phyloP scores from a whole-genome alignment of 139 green algal genomes.

The Chlorella vulgaris region DNA sequence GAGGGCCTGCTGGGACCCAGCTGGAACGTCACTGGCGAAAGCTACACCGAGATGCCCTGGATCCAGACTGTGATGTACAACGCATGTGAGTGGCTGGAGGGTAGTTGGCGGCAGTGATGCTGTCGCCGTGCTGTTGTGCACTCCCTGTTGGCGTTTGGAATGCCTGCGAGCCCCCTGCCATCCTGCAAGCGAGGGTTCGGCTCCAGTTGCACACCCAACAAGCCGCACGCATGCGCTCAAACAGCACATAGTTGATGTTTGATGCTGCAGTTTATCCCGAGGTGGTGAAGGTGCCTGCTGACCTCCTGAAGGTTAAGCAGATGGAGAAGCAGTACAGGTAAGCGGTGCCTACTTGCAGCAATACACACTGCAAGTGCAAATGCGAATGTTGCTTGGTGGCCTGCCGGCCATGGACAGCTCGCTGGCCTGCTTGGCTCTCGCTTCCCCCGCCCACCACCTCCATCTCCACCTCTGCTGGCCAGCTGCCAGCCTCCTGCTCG shows the following conservation, averaged over 20 bases:
- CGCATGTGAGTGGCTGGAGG: background rate
- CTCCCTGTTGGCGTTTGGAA: background rate
- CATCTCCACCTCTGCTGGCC: background rate
- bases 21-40: background rate
- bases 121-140: background rate
- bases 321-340: constrained; percentile 12
- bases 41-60: background rate
- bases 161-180: background rate
- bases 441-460: too few relatives aligned
- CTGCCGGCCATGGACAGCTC: background rate
- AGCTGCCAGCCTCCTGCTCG: background rate
- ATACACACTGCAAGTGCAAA: too few relatives aligned
- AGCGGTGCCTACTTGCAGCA: background rate
- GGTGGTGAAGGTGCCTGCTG: background rate
- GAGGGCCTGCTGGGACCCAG: background rate
- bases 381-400: too few relatives aligned
- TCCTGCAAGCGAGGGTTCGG: background rate
- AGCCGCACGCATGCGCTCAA: too few relatives aligned
- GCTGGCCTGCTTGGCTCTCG: too few relatives aligned
- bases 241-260: too few relatives aligned
- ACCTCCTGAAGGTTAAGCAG: background rate
- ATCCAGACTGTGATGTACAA: background rate
- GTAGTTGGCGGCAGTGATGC: background rate
- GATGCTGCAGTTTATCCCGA: background rate
- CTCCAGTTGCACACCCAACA: background rate